Percentiles rank a stretch among this genome's conserved stretches.
These are phyloP conservation scores for Huiozyma naganishii DNA, from an alignment of 805 yeast genomes.

Conservation along the genomic window DNA sequence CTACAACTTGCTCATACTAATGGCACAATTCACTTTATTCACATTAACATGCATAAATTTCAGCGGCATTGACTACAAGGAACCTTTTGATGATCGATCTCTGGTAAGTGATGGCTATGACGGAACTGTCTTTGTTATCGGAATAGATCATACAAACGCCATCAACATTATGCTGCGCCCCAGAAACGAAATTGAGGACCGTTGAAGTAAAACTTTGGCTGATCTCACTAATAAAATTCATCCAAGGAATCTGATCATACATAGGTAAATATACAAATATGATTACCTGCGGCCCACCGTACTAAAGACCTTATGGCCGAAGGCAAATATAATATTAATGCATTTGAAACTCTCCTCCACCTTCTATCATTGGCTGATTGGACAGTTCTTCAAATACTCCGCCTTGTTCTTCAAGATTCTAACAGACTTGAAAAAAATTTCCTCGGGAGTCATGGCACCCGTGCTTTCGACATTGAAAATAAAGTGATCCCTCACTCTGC, in stretches of 20 bases:
- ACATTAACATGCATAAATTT: conserved; percentile 21
- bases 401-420: conserved; percentile 79
- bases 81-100: conserved; percentile 4
- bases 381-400: conserved; percentile 66
- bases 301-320: too few species aligned
- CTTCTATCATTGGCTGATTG: conserved; percentile 43
- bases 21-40: conserved; percentile 18
- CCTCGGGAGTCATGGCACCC: conserved; percentile 96
- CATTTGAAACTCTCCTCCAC: not conserved
- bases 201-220: too few species aligned
- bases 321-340: too few species aligned
- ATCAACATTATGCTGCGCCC: conserved; percentile 4
- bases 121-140: conserved; percentile 31
- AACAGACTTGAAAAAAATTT: conserved; percentile 84
- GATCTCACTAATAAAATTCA: too few species aligned
- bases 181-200: too few species aligned
- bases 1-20: conserved; percentile 20
- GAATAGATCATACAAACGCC: conserved; percentile 27
- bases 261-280: too few species aligned
- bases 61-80: conserved; percentile 13
- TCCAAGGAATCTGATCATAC: too few species aligned
- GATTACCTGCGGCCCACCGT: too few species aligned
- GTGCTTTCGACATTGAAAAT: conserved; percentile 90
- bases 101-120: conserved; percentile 35
- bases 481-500: conserved; percentile 86